These are phyloP conservation scores for Beauveria scarabaeidicola DNA, from an alignment of 2,329 filamentous ascomycete genomes.

Conservation along the genomic window DNA sequence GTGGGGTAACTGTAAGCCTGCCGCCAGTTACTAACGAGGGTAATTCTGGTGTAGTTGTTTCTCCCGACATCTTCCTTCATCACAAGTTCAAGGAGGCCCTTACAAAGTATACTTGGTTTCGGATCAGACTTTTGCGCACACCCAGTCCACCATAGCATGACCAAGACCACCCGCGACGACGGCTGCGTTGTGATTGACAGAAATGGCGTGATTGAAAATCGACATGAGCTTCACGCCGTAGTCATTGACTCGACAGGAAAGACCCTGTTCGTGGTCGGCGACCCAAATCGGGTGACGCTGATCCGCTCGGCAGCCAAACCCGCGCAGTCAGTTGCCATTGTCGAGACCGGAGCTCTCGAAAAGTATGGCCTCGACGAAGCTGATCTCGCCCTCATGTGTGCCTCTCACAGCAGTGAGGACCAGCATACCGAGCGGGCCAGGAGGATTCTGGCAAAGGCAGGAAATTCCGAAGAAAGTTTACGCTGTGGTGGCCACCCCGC, in stretches of 20 bases:
- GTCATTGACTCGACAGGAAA: slow-evolving; percentile 29
- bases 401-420: slow-evolving; percentile 37
- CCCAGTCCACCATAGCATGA: slow-evolving; percentile 3
- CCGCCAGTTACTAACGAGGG: background rate
- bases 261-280: slow-evolving; percentile 31
- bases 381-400: slow-evolving; percentile 38
- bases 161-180: slow-evolving; percentile 11
- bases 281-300: slow-evolving; percentile 33
- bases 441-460: slow-evolving; percentile 28
- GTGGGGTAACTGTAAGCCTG: background rate
- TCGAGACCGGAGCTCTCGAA: slow-evolving; percentile 32
- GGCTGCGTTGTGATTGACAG: slow-evolving; percentile 29
- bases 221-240: slow-evolving; percentile 34
- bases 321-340: slow-evolving; percentile 34
- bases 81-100: background rate
- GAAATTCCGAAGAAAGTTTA: slow-evolving; percentile 27
- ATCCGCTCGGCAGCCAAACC: slow-evolving; percentile 38
- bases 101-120: background rate
- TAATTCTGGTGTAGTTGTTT: no score
- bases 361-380: slow-evolving; percentile 27
- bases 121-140: background rate
- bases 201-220: slow-evolving; percentile 34
- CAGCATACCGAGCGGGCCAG: slow-evolving; percentile 29
- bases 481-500: slow-evolving; percentile 34
- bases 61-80: background rate